Percentiles rank a stretch among this genome's conserved stretches.
Conservation (phyloP, 345 rosid genomes). For the Citrus trifoliata region DNA sequence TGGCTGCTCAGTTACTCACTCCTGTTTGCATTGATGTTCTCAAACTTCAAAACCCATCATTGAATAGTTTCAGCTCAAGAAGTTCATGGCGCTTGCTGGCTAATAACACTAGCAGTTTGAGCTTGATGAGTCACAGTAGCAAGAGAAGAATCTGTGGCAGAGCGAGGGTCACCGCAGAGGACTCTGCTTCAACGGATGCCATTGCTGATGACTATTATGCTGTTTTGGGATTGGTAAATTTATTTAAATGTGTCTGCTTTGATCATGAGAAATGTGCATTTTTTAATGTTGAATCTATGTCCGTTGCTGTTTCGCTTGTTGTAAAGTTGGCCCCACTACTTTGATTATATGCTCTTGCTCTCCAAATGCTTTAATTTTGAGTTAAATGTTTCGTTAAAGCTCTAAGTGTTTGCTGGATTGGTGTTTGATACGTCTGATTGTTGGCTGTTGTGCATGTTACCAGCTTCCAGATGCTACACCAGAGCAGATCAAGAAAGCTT, state of each 20-base stretch:
- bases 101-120: conserved; percentile 28
- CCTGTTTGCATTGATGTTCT: conserved; percentile 71
- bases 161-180: conserved; percentile 53
- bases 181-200: conserved; percentile 39
- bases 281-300: background rate
- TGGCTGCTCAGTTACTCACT: conserved; percentile 85
- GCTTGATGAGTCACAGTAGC: conserved; percentile 22
- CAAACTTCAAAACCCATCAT: conserved; percentile 49
- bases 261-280: background rate
- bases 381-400: background rate
- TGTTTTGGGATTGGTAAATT: conserved; percentile 79
- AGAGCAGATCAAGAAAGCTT: conserved; percentile 87
- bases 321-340: background rate
- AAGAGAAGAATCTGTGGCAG: conserved; percentile 34
- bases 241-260: background rate
- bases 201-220: conserved; percentile 82
- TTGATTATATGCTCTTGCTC: background rate
- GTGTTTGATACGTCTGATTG: background rate
- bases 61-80: conserved; percentile 19
- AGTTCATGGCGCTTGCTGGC: conserved; percentile 37
- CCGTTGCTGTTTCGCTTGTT: background rate
- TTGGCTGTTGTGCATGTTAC: background rate
- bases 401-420: background rate
- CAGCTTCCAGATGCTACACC: conserved; percentile 91
- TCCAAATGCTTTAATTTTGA: background rate